Conservation (phyloP, 2,329 filamentous ascomycete genomes). For the Neofusicoccum laricinum region DNA sequence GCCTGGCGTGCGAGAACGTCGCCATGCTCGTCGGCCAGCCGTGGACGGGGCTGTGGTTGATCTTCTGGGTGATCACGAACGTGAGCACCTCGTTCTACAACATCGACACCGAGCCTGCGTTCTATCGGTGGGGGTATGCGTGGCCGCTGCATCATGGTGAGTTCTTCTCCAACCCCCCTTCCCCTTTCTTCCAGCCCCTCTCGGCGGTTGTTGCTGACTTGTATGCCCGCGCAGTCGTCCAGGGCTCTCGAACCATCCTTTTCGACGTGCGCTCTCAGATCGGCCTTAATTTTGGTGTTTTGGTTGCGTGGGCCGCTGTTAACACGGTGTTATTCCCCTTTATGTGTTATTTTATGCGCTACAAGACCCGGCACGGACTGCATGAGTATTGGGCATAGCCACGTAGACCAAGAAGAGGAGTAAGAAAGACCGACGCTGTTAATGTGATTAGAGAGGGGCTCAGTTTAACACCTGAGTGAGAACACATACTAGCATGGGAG, state of each 20-base stretch:
- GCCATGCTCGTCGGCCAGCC: constrained; percentile 61
- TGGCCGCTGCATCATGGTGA: constrained; percentile 61
- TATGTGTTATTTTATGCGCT: constrained; percentile 42
- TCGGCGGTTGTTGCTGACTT: background rate
- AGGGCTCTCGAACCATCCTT: constrained; percentile 58
- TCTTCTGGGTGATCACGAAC: constrained; percentile 68
- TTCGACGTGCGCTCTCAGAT: constrained; percentile 59
- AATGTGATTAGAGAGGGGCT: background rate
- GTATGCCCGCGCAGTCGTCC: constrained; percentile 46
- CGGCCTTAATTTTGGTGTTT: constrained; percentile 59
- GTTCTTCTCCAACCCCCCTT: constrained; percentile 19
- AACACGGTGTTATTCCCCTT: constrained; percentile 55
- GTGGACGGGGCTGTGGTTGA: constrained; percentile 62
- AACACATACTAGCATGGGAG: too few species aligned
- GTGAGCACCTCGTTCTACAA: constrained; percentile 60
- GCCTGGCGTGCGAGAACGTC: constrained; percentile 63
- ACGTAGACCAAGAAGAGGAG: background rate
- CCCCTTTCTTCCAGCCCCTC: background rate
- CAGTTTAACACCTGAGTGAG: too few species aligned
- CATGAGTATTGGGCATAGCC: constrained; percentile 9
- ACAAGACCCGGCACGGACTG: constrained; percentile 28
- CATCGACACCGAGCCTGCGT: constrained; percentile 56
- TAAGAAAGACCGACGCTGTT: background rate
- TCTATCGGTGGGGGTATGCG: constrained; percentile 62
- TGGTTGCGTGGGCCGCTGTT: constrained; percentile 57